These are phyloP conservation scores for Diaporthe amygdali DNA, from an alignment of 2,329 filamentous ascomycete genomes.

Conservation along the genomic window DNA sequence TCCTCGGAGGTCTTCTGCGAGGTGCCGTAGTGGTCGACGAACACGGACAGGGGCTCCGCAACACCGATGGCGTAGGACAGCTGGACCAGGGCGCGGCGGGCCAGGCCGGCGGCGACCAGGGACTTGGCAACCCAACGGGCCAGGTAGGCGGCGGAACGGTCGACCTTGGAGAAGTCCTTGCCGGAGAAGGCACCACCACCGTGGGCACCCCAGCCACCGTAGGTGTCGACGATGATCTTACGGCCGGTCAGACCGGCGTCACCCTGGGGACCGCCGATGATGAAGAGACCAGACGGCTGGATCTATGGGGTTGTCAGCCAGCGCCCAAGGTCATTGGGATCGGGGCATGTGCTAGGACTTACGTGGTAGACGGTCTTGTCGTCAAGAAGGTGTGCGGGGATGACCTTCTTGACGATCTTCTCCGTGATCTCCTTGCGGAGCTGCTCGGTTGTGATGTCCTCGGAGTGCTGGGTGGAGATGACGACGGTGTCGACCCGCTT, in stretches of 20 bases:
- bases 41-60: slow-evolving; percentile 95
- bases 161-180: slow-evolving; percentile 99
- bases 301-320: slow-evolving; percentile 55
- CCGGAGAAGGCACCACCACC: slow-evolving; percentile 99
- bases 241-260: slow-evolving; percentile 98
- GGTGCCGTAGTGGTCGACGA: slow-evolving; percentile 97
- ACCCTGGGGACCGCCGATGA: slow-evolving; percentile 99
- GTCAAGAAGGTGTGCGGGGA: slow-evolving; percentile 89
- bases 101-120: slow-evolving; percentile 84
- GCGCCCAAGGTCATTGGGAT: background rate
- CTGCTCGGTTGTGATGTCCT: slow-evolving; percentile 83
- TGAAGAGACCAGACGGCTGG: slow-evolving; percentile 97
- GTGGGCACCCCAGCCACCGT: slow-evolving; percentile 99
- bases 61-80: slow-evolving; percentile 99
- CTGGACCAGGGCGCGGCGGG: slow-evolving; percentile 93
- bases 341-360: slow-evolving; percentile 41
- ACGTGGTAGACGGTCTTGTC: slow-evolving; percentile 96
- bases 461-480: slow-evolving; percentile 92
- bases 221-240: slow-evolving; percentile 99
- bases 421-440: slow-evolving; percentile 90
- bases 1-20: slow-evolving; percentile 87
- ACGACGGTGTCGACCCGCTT: slow-evolving; percentile 95
- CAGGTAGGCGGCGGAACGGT: slow-evolving; percentile 96
- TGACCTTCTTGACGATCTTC: slow-evolving; percentile 93
- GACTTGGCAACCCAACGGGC: slow-evolving; percentile 99